A percentile compares a stretch with the other conserved stretches of the same genome.
Conservation (phyloP, 2,329 filamentous ascomycete genomes). For the Cadophora sp. region DNA sequence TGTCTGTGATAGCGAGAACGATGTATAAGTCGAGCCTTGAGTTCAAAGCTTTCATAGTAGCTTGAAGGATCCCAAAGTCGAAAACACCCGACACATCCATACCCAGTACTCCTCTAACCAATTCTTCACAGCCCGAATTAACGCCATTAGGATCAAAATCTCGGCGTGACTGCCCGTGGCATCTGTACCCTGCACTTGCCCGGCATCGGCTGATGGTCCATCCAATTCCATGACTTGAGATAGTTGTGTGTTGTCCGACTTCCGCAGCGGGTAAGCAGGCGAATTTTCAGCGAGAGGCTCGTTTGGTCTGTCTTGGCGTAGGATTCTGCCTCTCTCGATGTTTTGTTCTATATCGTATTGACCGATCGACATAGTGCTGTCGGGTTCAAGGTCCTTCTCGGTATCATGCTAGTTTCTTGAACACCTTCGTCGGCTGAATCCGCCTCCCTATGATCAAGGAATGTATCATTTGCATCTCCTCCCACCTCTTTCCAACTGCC, state of each 20-base stretch:
- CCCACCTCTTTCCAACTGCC: slow-evolving; percentile 26
- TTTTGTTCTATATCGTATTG: not conserved
- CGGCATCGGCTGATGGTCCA: not conserved
- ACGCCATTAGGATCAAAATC: slow-evolving; percentile 27
- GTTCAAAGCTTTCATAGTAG: no score
- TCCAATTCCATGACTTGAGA: slow-evolving; percentile 12
- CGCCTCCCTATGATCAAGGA: slow-evolving; percentile 14
- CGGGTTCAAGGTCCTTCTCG: slow-evolving; percentile 12
- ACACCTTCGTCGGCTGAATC: slow-evolving; percentile 17
- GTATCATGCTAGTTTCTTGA: slow-evolving; percentile 19
- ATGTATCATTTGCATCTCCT: slow-evolving; percentile 22
- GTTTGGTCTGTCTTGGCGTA: slow-evolving; percentile 10
- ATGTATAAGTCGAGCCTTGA: no score
- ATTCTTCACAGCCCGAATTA: slow-evolving; percentile 27
- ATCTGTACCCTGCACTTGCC: slow-evolving; percentile 10
- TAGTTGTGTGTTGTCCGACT: slow-evolving; percentile 20
- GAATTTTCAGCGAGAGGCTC: slow-evolving; percentile 18
- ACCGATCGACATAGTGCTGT: slow-evolving; percentile 17
- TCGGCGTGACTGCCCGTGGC: slow-evolving; percentile 20
- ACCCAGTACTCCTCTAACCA: slow-evolving; percentile 28
- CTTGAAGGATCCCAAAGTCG: no score
- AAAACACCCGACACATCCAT: no score
- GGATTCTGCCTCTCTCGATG: not conserved
- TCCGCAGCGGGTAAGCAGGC: slow-evolving; percentile 12
- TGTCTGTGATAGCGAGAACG: no score